Evolutionary conservation across 2,329 filamentous ascomycete genomes (phyloP).

Genomic region (Cercospora zeae-maydis): DNA sequence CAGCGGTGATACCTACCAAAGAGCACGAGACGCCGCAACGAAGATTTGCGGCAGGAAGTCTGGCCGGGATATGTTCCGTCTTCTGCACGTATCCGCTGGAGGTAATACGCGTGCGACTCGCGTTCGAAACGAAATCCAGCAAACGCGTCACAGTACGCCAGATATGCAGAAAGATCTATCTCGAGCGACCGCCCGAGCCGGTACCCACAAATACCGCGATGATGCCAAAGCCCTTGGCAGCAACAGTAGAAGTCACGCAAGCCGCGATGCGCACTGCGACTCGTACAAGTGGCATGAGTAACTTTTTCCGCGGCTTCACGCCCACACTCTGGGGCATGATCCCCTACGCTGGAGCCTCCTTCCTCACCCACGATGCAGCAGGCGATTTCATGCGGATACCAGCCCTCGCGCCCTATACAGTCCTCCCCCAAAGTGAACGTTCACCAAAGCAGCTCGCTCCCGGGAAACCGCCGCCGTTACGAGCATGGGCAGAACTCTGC

Average conservation of each 20-base stretch:
- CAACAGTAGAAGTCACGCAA: constrained; percentile 44
- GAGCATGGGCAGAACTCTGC: constrained; percentile 79
- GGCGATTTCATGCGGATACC: constrained; percentile 77
- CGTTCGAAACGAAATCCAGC: constrained; percentile 83
- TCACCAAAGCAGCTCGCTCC: constrained; percentile 39
- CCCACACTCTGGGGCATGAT: constrained; percentile 92
- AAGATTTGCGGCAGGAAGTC: constrained; percentile 67
- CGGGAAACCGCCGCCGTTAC: constrained; percentile 65
- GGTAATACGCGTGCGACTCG: constrained; percentile 84
- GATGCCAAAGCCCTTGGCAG: constrained; percentile 34
- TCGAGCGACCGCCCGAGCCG: constrained; percentile 57
- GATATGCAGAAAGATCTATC: constrained; percentile 83
- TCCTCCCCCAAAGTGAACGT: constrained; percentile 57
- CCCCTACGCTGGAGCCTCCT: constrained; percentile 92
- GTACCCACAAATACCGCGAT: constrained; percentile 11
- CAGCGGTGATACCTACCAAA: constrained; percentile 65
- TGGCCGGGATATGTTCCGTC: constrained; percentile 83
- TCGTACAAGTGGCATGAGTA: constrained; percentile 67
- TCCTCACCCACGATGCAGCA: constrained; percentile 88
- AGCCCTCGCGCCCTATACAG: constrained; percentile 67
- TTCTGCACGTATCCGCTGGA: constrained; percentile 96
- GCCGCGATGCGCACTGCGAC: constrained; percentile 50
- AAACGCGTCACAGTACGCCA: constrained; percentile 65
- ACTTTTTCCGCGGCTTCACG: constrained; percentile 93
- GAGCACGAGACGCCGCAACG: constrained; percentile 76